Conservation (phyloP, 2,329 filamentous ascomycete species). For the Sordariomycetes sp. region DNA sequence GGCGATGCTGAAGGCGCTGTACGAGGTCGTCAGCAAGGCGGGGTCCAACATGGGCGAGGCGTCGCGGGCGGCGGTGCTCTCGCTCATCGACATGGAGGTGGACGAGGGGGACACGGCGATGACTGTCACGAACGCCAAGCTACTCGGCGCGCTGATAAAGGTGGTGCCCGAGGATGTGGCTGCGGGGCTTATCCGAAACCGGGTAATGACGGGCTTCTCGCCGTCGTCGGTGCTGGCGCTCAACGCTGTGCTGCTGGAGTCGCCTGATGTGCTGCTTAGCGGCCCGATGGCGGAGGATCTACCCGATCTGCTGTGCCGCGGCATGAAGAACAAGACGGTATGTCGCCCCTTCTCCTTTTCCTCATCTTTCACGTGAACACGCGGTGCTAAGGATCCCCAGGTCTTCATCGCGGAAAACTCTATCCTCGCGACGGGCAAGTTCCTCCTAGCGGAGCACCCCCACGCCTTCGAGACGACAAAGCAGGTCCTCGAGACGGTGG, state of each 20-base stretch:
- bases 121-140: slow-evolving; percentile 79
- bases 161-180: slow-evolving; percentile 66
- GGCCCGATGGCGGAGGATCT: slow-evolving; percentile 58
- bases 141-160: slow-evolving; percentile 81
- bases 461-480: slow-evolving; percentile 68
- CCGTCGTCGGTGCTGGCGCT: slow-evolving; percentile 73
- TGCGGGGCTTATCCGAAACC: slow-evolving; percentile 43
- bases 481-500: slow-evolving; percentile 66
- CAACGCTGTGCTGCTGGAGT: slow-evolving; percentile 79
- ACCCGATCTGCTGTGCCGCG: slow-evolving; percentile 63
- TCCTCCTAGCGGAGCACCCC: slow-evolving; percentile 55
- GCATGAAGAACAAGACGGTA: slow-evolving; percentile 65
- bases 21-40: slow-evolving; percentile 91
- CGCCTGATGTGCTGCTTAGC: slow-evolving; percentile 55
- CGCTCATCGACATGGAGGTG: slow-evolving; percentile 73
- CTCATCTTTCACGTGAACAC: not conserved
- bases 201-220: slow-evolving; percentile 66
- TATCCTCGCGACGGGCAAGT: slow-evolving; percentile 84
- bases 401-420: slow-evolving; percentile 79
- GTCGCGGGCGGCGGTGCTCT: slow-evolving; percentile 74
- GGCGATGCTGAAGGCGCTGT: slow-evolving; percentile 93
- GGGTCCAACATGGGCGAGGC: slow-evolving; percentile 89
- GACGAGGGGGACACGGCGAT: slow-evolving; percentile 65
- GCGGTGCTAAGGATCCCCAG: slow-evolving; percentile 23
- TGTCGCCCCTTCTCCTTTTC: slow-evolving; percentile 18